Conservation (phyloP, 1,284 basidiomycete genomes). For the Ceratobasidium papillatum region DNA sequence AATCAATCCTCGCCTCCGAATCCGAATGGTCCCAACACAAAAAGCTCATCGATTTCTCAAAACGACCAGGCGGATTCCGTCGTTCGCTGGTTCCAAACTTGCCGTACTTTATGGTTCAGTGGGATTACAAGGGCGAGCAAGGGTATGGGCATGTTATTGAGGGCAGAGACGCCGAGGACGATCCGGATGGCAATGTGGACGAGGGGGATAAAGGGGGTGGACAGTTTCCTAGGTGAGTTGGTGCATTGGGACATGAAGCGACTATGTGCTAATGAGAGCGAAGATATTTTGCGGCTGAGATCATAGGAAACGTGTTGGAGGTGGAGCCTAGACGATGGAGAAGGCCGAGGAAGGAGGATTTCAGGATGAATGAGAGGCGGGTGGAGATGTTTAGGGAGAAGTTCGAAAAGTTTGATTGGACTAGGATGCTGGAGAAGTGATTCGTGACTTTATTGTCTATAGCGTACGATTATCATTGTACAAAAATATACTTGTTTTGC, state of each 20-base stretch:
- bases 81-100: constrained; percentile 94
- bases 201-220: constrained; percentile 89
- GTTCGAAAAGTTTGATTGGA: constrained; percentile 82
- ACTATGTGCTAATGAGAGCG: constrained; percentile 27
- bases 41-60: constrained; percentile 93
- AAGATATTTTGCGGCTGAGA: constrained; percentile 94
- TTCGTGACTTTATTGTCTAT: neutral
- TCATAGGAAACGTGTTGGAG: constrained; percentile 91
- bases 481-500: too few relatives aligned
- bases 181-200: constrained; percentile 67
- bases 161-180: constrained; percentile 73
- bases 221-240: constrained; percentile 81
- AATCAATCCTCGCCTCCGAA: constrained; percentile 91
- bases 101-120: constrained; percentile 98
- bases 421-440: constrained; percentile 63
- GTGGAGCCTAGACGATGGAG: constrained; percentile 90
- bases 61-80: constrained; percentile 88
- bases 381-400: constrained; percentile 70
- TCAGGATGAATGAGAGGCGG: constrained; percentile 72
- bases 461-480: neutral
- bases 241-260: neutral
- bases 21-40: constrained; percentile 98
- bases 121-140: constrained; percentile 96
- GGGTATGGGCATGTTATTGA: constrained; percentile 98
- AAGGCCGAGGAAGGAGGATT: constrained; percentile 78